Conservation (phyloP, 202 grass and related monocot genomes). For the Schoenoplectus triqueter region DNA sequence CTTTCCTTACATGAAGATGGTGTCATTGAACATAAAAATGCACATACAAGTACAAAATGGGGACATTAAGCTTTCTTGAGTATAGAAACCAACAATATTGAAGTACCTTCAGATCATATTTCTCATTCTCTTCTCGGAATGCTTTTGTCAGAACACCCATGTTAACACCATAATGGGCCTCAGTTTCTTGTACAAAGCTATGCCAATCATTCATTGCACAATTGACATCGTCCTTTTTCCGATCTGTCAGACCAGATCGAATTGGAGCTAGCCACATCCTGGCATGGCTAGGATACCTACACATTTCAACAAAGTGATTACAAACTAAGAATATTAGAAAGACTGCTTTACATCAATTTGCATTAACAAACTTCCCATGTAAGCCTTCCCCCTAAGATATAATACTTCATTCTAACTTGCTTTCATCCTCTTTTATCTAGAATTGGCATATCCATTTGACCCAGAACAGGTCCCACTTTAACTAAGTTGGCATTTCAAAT, state of each 20-base stretch:
- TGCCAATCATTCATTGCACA: constrained; percentile 76
- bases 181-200: constrained; percentile 73
- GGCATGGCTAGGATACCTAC: constrained; percentile 97
- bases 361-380: neutral
- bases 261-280: constrained; percentile 95
- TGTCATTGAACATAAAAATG: neutral
- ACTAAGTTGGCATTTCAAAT: neutral
- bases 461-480: neutral
- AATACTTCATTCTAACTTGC: neutral
- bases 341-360: neutral
- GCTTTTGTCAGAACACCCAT: constrained; percentile 94
- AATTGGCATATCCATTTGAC: neutral
- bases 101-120: constrained; percentile 89
- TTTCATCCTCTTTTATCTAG: neutral
- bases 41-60: neutral
- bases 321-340: neutral
- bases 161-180: constrained; percentile 85
- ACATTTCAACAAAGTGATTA: constrained; percentile 31
- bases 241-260: constrained; percentile 68
- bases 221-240: constrained; percentile 82
- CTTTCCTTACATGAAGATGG: no score
- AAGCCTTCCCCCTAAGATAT: neutral
- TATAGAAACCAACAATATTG: neutral
- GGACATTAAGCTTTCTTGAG: neutral
- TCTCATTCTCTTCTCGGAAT: constrained; percentile 78